phyloP scores from a whole-genome alignment of 2,329 filamentous ascomycete species.

The Xylaria sp. region DNA sequence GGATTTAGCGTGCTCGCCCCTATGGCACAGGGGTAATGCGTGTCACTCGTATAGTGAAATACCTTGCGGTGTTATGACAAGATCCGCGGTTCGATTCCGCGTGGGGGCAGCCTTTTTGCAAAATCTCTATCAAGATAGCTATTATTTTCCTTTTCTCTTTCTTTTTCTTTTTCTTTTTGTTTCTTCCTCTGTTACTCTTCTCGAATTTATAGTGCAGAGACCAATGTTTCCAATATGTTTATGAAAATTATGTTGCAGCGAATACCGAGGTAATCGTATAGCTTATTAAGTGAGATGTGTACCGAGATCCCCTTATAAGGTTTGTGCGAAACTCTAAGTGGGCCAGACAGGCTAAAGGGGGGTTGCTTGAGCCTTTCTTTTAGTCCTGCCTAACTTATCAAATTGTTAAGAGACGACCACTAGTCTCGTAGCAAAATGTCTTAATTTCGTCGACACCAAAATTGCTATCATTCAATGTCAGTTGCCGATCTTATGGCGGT shows the following conservation, averaged over 20 bases:
- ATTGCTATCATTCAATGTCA: constrained; percentile 31
- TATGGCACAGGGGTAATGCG: constrained; percentile 44
- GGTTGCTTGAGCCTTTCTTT: neutral
- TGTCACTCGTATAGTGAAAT: constrained; percentile 38
- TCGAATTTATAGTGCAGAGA: too few species aligned
- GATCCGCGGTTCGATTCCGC: constrained; percentile 45
- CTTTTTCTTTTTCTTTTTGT: too few species aligned
- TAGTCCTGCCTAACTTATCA: constrained; percentile 22
- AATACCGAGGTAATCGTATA: too few species aligned
- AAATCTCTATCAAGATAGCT: too few species aligned
- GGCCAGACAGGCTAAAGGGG: neutral
- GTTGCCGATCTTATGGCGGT: neutral
- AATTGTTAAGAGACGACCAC: constrained; percentile 40
- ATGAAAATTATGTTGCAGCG: too few species aligned
- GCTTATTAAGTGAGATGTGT: too few species aligned
- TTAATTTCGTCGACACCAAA: constrained; percentile 45
- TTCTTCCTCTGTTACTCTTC: too few species aligned
- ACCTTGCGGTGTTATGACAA: constrained; percentile 40
- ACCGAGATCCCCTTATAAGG: too few species aligned
- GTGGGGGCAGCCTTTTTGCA: constrained; percentile 36
- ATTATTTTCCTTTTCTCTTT: too few species aligned
- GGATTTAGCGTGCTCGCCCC: constrained; percentile 19
- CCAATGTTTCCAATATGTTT: too few species aligned
- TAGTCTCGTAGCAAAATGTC: constrained; percentile 43
- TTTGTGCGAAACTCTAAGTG: neutral